Percentiles rank a stretch among this genome's conserved stretches.
phyloP scores from a whole-genome alignment of 2,329 filamentous ascomycete genomes.

The Fusarium stilboides region DNA sequence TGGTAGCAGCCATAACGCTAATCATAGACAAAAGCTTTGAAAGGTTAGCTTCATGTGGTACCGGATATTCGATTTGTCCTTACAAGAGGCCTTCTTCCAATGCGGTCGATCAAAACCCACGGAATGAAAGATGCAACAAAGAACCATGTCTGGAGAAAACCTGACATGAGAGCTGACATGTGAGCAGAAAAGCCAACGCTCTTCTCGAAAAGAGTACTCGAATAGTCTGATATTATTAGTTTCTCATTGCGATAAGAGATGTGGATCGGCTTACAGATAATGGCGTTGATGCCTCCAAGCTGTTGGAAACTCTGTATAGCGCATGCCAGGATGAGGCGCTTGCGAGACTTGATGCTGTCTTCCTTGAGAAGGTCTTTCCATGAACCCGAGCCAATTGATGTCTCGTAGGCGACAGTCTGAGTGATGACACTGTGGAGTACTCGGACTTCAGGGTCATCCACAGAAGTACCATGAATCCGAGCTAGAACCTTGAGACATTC shows the following conservation, averaged over 20 bases:
- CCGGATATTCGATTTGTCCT: background rate
- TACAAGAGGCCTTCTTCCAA: constrained; percentile 39
- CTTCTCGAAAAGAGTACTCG: constrained; percentile 62
- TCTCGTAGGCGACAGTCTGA: constrained; percentile 53
- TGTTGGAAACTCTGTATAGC: constrained; percentile 58
- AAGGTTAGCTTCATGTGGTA: background rate
- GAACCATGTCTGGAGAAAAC: constrained; percentile 65
- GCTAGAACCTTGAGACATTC: constrained; percentile 57
- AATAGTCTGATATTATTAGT: constrained; percentile 54
- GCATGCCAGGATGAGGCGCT: constrained; percentile 54
- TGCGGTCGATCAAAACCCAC: constrained; percentile 41
- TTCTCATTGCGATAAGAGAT: background rate
- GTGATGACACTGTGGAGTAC: constrained; percentile 53
- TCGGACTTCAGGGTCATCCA: constrained; percentile 42
- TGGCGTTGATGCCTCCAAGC: constrained; percentile 64
- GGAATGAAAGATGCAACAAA: constrained; percentile 59
- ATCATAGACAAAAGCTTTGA: constrained; percentile 57
- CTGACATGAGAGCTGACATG: constrained; percentile 66
- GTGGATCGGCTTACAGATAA: constrained; percentile 56
- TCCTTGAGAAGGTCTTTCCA: constrained; percentile 53
- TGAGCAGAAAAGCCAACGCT: constrained; percentile 60
- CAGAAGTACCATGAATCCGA: constrained; percentile 52
- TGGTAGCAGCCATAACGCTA: constrained; percentile 57
- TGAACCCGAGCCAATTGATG: constrained; percentile 49
- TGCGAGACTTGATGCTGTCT: constrained; percentile 53